These are phyloP conservation scores for Cladosporium sp. DNA, from an alignment of 2,329 filamentous ascomycete genomes.

Conservation along the genomic window DNA sequence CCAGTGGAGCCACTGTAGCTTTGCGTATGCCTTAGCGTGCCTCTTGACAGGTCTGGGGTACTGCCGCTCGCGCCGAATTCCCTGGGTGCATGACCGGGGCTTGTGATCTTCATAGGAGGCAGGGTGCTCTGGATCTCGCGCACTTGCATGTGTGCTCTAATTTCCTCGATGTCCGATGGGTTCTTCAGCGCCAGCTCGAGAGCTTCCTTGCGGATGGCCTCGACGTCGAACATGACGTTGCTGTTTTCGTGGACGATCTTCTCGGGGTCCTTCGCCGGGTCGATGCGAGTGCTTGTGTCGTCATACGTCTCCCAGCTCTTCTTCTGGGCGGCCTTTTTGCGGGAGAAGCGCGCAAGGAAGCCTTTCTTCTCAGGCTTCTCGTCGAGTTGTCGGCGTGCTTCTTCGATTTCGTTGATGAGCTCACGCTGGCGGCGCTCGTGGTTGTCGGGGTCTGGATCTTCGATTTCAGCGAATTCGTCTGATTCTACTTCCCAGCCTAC, in stretches of 20 bases:
- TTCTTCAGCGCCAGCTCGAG: constrained; percentile 76
- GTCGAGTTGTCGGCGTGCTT: constrained; percentile 83
- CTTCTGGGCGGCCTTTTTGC: constrained; percentile 73
- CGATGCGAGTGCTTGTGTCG: constrained; percentile 56
- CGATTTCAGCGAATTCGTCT: constrained; percentile 94
- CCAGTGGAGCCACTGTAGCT: constrained; percentile 39
- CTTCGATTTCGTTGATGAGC: constrained; percentile 94
- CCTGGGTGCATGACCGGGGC: constrained; percentile 37
- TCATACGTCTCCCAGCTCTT: constrained; percentile 96
- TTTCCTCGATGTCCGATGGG: constrained; percentile 69
- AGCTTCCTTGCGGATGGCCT: constrained; percentile 72
- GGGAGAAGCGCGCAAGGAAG: constrained; percentile 75
- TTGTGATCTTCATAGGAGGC: constrained; percentile 79
- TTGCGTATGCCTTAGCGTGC: constrained; percentile 47
- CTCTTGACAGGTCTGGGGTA: constrained; percentile 14
- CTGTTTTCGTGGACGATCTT: constrained; percentile 33
- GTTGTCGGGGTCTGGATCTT: constrained; percentile 94
- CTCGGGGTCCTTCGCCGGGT: constrained; percentile 29
- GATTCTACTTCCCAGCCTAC: constrained; percentile 90
- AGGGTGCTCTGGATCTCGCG: constrained; percentile 80
- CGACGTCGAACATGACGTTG: constrained; percentile 85
- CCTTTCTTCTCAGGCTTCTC: constrained; percentile 68
- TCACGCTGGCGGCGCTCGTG: constrained; percentile 85
- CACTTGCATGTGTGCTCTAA: constrained; percentile 60
- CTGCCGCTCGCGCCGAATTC: constrained; percentile 9